phyloP scores from a whole-genome alignment of 257 asterid species.

The Scutellaria baicalensis region DNA sequence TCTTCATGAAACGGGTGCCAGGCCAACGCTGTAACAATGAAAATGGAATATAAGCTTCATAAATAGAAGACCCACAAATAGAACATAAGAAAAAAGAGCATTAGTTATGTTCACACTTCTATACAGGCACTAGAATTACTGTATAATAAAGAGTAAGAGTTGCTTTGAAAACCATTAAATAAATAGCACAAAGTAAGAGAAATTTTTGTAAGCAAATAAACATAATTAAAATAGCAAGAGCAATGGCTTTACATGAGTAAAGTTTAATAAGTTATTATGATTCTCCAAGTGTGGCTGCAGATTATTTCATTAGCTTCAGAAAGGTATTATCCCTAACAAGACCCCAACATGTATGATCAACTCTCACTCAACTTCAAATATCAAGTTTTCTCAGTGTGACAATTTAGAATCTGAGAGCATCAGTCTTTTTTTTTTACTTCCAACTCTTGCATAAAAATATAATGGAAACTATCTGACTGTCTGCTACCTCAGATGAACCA shows the following conservation, averaged over 20 bases:
- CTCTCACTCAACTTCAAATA: neutral
- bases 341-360: neutral
- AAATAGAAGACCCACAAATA: neutral
- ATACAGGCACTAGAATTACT: neutral
- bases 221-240: neutral
- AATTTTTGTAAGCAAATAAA: neutral
- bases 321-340: neutral
- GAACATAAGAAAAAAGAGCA: neutral
- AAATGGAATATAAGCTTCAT: constrained; percentile 16
- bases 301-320: neutral
- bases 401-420: constrained; percentile 1
- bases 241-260: neutral
- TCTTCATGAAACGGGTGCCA: constrained; percentile 99
- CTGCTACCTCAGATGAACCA: neutral
- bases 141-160: neutral
- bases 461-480: neutral
- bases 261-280: neutral
- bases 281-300: constrained; percentile 2
- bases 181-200: neutral
- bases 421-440: neutral
- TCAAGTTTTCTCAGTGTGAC: neutral
- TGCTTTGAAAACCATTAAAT: neutral
- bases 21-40: constrained; percentile 61
- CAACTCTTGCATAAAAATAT: neutral
- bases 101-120: neutral